Conservation (phyloP, 1,284 basidiomycete species). For the Ustilago trichophora region DNA sequence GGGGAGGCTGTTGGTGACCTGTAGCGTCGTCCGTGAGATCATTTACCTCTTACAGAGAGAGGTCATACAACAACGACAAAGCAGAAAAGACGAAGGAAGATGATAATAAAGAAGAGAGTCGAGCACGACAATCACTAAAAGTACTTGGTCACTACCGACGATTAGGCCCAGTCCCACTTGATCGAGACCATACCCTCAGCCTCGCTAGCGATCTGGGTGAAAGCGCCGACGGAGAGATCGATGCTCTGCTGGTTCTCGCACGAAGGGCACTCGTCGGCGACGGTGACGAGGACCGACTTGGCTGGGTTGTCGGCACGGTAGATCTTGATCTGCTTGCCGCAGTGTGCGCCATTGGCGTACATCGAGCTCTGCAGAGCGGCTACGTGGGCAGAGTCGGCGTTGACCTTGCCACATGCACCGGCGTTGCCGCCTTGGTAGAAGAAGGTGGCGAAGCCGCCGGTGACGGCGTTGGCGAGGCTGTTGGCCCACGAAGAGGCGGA, state of each 20-base stretch:
- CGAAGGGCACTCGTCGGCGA: conserved; percentile 54
- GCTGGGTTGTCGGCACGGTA: conserved; percentile 66
- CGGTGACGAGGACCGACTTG: conserved; percentile 72
- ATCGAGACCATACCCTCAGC: conserved; percentile 72
- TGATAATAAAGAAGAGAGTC: not conserved
- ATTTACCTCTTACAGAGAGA: no score
- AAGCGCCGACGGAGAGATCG: conserved; percentile 82
- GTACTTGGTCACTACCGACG: not conserved
- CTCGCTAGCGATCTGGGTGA: conserved; percentile 73
- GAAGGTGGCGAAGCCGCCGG: conserved; percentile 56
- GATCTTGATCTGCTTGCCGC: conserved; percentile 75
- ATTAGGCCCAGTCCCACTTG: conserved; percentile 47
- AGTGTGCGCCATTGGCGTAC: conserved; percentile 71
- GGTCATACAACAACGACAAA: no score
- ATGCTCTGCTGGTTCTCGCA: conserved; percentile 75
- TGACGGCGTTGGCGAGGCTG: conserved; percentile 21
- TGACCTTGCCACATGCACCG: conserved; percentile 60
- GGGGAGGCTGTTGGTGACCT: not conserved
- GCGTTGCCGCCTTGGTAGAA: conserved; percentile 60
- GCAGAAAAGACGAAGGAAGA: not conserved
- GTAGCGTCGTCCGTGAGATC: conserved; percentile 11
- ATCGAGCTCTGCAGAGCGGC: conserved; percentile 45
- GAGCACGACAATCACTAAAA: not conserved
- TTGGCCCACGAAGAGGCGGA: conserved; percentile 3
- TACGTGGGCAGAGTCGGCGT: conserved; percentile 51